These are phyloP conservation scores for Musa beccarii DNA, from an alignment of 176 grass and related monocot genomes.

Conservation along the genomic window DNA sequence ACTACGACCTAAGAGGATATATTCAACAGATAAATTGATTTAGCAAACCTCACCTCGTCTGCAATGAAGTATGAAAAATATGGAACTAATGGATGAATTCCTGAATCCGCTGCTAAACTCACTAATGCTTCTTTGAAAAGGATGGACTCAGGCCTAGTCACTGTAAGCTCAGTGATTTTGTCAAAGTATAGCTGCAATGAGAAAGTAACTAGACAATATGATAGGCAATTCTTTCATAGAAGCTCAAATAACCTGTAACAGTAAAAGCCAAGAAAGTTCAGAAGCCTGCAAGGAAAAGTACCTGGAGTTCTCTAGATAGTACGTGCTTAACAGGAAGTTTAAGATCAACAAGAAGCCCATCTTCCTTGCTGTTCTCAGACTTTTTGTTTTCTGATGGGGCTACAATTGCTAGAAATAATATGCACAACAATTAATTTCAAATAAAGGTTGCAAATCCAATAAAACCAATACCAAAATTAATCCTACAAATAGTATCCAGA, in stretches of 20 bases:
- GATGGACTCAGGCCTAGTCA: slow-evolving; percentile 52
- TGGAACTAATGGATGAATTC: slow-evolving; percentile 85
- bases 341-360: slow-evolving; percentile 61
- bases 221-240: background rate
- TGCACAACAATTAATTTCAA: background rate
- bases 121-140: slow-evolving; percentile 86
- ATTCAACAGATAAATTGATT: slow-evolving; percentile 1
- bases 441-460: background rate
- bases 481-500: background rate
- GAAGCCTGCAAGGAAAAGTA: slow-evolving; percentile 7
- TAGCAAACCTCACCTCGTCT: slow-evolving; percentile 47
- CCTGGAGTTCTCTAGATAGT: slow-evolving; percentile 85
- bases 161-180: slow-evolving; percentile 86
- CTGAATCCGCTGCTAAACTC: slow-evolving; percentile 82
- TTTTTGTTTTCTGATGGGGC: slow-evolving; percentile 61
- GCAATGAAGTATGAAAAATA: slow-evolving; percentile 94
- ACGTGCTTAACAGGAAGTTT: slow-evolving; percentile 98
- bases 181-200: slow-evolving; percentile 88
- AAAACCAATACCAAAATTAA: background rate
- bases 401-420: slow-evolving; percentile 40
- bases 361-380: slow-evolving; percentile 62
- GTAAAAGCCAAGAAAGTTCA: background rate
- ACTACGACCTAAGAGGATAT: background rate
- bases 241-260: background rate
- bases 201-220: slow-evolving; percentile 26